These are phyloP conservation scores for Zygosaccharomyces kombuchaensis DNA, from an alignment of 805 yeast genomes.

Conservation along the genomic window DNA sequence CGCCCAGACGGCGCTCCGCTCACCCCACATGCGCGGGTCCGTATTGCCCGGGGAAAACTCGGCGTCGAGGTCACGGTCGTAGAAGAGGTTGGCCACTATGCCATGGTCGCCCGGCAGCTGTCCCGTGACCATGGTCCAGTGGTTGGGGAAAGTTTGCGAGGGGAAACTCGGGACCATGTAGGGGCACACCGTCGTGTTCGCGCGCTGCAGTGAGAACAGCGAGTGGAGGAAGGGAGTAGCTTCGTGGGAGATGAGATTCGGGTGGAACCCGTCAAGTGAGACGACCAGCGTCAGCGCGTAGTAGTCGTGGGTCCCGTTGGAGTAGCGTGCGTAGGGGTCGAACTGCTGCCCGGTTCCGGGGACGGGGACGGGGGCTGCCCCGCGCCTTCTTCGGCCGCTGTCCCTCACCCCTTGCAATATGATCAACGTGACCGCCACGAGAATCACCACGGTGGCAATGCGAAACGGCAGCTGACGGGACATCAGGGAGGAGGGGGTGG, in stretches of 20 bases:
- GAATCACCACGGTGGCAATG: neutral
- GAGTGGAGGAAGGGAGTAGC: conserved; percentile 69
- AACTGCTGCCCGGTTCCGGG: conserved; percentile 7
- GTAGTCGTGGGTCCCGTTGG: conserved; percentile 64
- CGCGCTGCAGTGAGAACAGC: conserved; percentile 42
- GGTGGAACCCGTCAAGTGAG: conserved; percentile 88
- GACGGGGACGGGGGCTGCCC: neutral
- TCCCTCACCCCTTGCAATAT: conserved; percentile 1
- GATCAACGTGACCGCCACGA: neutral
- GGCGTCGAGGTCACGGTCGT: conserved; percentile 50
- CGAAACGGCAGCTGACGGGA: neutral
- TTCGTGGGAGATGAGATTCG: conserved; percentile 65
- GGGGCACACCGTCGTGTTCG: conserved; percentile 44
- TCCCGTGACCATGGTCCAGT: conserved; percentile 89
- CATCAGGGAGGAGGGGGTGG: neutral
- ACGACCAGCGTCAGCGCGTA: conserved; percentile 76
- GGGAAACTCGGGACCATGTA: conserved; percentile 87
- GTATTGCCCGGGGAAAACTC: conserved; percentile 53
- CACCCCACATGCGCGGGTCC: conserved; percentile 71
- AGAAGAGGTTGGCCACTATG: conserved; percentile 48
- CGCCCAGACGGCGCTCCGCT: conserved; percentile 71
- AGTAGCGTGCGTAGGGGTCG: conserved; percentile 21
- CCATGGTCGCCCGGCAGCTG: conserved; percentile 81
- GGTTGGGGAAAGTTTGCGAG: conserved; percentile 85
- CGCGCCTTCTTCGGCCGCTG: neutral